phyloP scores from a whole-genome alignment of 257 asterid genomes.

The Fraxinus cuspidata region DNA sequence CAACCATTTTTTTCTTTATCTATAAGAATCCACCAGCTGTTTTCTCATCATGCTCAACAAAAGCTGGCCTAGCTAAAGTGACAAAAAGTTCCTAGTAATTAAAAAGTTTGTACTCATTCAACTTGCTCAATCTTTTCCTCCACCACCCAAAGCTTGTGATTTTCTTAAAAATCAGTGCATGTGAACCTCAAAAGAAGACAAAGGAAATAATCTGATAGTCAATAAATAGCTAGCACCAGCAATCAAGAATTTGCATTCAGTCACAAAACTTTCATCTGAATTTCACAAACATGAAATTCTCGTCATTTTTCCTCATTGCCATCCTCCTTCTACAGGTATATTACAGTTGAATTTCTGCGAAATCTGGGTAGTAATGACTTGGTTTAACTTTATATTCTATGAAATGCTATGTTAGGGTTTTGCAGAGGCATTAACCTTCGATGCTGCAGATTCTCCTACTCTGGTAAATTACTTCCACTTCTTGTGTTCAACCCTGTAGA shows the following conservation, averaged over 20 bases:
- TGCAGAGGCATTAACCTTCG: constrained; percentile 14
- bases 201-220: background rate
- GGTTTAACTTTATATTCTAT: background rate
- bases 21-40: background rate
- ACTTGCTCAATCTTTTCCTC: background rate
- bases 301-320: constrained; percentile 21
- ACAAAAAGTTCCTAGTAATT: constrained; percentile 2
- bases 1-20: background rate
- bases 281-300: constrained; percentile 29
- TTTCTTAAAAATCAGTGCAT: constrained; percentile 1
- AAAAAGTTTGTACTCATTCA: background rate
- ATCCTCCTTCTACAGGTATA: constrained; percentile 33
- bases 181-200: background rate
- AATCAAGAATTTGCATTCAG: background rate
- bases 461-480: constrained; percentile 4
- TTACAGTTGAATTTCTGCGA: background rate
- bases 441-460: constrained; percentile 16
- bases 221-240: background rate
- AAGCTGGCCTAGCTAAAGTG: background rate
- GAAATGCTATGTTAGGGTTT: constrained; percentile 24
- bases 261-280: background rate
- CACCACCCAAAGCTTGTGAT: background rate
- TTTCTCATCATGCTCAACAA: background rate
- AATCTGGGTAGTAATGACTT: background rate
- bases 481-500: background rate